A percentile compares a stretch with the other conserved stretches of the same genome.
Conservation (phyloP, 352 stramenopile genomes). For the Aphanomyces invadans region DNA sequence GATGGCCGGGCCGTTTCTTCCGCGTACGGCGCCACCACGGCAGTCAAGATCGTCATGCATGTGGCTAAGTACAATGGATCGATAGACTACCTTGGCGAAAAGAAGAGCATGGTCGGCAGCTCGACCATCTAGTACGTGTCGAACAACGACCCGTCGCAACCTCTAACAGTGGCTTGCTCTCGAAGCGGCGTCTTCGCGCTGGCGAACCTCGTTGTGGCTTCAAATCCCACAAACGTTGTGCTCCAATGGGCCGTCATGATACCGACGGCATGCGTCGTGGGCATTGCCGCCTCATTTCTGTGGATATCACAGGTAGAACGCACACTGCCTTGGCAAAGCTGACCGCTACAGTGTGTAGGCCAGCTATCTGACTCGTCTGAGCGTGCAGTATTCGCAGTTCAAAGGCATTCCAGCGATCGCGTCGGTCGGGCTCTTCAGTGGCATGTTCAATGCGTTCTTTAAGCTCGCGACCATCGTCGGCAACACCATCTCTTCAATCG, state of each 20-base stretch:
- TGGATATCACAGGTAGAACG: slow-evolving; percentile 6
- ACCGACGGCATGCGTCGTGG: neutral
- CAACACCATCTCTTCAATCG: slow-evolving; percentile 12
- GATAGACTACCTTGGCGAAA: slow-evolving; percentile 18
- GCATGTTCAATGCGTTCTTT: slow-evolving; percentile 10
- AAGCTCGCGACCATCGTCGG: neutral
- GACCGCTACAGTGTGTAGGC: slow-evolving; percentile 11
- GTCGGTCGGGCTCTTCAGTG: slow-evolving; percentile 13
- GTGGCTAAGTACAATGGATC: neutral
- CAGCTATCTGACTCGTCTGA: slow-evolving; percentile 14
- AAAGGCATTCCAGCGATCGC: neutral
- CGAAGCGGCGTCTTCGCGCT: slow-evolving; percentile 6
- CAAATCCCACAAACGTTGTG: neutral
- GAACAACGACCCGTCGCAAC: too few species aligned
- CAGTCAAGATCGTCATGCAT: neutral
- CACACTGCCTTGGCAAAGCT: neutral
- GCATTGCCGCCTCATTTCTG: slow-evolving; percentile 5
- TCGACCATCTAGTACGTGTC: slow-evolving; percentile 10
- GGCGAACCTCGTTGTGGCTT: slow-evolving; percentile 14
- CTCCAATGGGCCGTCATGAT: slow-evolving; percentile 17
- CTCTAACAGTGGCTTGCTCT: neutral
- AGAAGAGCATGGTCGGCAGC: slow-evolving; percentile 13
- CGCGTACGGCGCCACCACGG: neutral
- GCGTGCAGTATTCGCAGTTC: slow-evolving; percentile 12
- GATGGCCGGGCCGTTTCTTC: slow-evolving; percentile 15